Conservation (phyloP, 495 filamentous ascomycete species). For the Aspergillus sparsus region DNA sequence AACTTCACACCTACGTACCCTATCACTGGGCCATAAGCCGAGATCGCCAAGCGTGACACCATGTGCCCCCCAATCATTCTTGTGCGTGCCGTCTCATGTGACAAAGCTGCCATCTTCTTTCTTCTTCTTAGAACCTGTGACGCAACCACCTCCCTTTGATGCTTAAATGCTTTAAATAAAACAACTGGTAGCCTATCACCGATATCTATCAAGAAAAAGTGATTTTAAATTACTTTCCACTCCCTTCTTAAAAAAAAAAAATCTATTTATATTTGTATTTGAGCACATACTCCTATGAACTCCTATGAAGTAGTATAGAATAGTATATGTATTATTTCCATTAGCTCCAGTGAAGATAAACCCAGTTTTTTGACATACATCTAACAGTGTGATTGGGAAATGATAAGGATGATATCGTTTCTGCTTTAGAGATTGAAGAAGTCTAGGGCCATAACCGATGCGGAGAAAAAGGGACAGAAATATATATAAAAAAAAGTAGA, state of each 20-base stretch:
- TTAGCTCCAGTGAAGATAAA: background rate
- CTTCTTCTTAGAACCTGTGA: background rate
- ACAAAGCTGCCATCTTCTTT: constrained; percentile 7
- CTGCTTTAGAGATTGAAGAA: constrained; percentile 1
- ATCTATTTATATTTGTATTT: background rate
- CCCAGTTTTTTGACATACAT: background rate
- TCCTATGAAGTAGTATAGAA: background rate
- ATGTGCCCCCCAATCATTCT: background rate
- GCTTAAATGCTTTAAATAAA: background rate
- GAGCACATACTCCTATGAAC: background rate
- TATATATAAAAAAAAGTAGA: background rate
- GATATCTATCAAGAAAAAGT: background rate
- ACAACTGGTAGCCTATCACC: background rate
- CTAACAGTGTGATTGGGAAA: background rate
- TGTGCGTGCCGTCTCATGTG: constrained; percentile 24
- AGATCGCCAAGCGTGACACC: constrained; percentile 18
- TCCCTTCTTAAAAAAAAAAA: background rate
- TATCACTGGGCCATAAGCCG: too few species aligned
- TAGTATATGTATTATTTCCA: background rate
- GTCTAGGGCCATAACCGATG: background rate
- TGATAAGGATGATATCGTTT: background rate
- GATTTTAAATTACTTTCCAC: background rate
- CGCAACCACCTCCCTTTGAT: background rate
- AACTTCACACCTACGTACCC: background rate
- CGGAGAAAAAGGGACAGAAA: background rate